Evolutionary conservation across 2,329 filamentous ascomycete species (phyloP).

Genomic region (Sporothrix protearum): DNA sequence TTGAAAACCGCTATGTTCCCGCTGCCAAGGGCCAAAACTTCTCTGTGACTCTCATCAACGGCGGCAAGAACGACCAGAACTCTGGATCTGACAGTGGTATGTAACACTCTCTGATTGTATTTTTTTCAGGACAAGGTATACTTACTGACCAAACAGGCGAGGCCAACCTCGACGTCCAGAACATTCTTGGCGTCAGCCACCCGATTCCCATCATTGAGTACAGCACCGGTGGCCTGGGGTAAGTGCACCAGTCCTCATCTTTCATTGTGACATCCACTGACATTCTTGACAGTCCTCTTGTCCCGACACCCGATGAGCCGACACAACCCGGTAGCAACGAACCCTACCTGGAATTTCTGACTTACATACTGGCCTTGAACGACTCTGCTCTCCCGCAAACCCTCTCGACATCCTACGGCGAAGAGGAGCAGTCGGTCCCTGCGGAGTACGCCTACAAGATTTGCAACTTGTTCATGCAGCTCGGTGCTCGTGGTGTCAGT

Average conservation of each 20-base stretch:
- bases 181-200: conserved; percentile 53
- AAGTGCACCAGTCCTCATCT: neutral
- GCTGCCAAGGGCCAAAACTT: conserved; percentile 53
- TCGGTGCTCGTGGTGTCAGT: conserved; percentile 64
- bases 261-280: neutral
- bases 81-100: conserved; percentile 35
- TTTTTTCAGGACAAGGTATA: neutral
- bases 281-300: conserved; percentile 48
- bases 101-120: neutral
- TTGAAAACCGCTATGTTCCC: conserved; percentile 50
- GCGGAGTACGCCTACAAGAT: conserved; percentile 57
- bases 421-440: conserved; percentile 63
- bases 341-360: conserved; percentile 62
- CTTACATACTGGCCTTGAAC: conserved; percentile 52
- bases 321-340: conserved; percentile 56
- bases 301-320: conserved; percentile 50
- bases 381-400: conserved; percentile 55
- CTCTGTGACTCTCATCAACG: conserved; percentile 53
- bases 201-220: conserved; percentile 56
- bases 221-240: conserved; percentile 51
- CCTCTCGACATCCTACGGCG: conserved; percentile 63
- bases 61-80: conserved; percentile 49
- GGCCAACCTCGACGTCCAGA: conserved; percentile 63
- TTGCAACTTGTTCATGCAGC: conserved; percentile 61
- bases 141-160: conserved; percentile 40